Percentiles rank a stretch among this genome's conserved stretches.
Conservation (phyloP, 169 alveolate species). For the Eimeria acervulina region DNA sequence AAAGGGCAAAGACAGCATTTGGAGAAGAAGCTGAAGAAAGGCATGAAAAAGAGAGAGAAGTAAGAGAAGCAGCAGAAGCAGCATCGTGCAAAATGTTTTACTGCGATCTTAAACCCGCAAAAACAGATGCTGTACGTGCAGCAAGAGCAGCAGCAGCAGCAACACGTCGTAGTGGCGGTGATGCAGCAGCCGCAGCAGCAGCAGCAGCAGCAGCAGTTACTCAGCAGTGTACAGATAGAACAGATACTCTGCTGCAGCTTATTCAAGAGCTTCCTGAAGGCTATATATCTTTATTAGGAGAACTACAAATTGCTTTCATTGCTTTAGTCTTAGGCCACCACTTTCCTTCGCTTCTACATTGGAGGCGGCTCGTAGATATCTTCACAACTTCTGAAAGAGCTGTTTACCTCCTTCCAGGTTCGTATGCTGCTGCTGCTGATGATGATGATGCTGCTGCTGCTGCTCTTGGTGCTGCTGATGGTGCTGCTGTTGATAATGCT, state of each 20-base stretch:
- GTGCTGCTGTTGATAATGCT: no score
- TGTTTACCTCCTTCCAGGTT: background rate
- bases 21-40: background rate
- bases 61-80: conserved; percentile 1
- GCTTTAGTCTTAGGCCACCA: conserved; percentile 16
- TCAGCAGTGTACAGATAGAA: background rate
- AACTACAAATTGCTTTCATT: conserved; percentile 27
- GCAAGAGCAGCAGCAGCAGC: background rate
- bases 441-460: no score
- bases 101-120: background rate
- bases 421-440: no score
- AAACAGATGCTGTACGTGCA: background rate
- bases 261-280: background rate
- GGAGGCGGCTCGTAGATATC: background rate
- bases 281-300: background rate
- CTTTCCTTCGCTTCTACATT: conserved; percentile 13
- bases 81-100: conserved; percentile 29
- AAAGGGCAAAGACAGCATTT: background rate
- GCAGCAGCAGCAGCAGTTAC: conserved; percentile 29
- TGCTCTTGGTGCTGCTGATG: no score
- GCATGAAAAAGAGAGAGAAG: background rate
- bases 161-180: no score
- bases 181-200: background rate
- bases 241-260: background rate
- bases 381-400: background rate